These are phyloP conservation scores for Fusarium miscanthi DNA, from an alignment of 2,329 filamentous ascomycete species.

Conservation along the genomic window DNA sequence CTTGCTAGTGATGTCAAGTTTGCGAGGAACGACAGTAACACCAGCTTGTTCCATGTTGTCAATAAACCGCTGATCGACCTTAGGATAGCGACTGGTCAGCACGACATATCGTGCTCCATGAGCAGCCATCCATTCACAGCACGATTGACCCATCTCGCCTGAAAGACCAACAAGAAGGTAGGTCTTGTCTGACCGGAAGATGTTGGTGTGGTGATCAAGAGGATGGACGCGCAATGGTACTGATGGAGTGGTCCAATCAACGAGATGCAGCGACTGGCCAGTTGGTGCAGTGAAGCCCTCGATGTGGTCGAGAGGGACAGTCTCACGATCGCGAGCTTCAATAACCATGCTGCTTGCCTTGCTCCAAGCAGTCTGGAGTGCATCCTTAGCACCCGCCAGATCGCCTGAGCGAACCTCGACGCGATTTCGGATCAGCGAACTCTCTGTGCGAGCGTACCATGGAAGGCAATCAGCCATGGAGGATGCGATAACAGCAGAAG, in stretches of 20 bases:
- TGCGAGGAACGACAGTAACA: neutral
- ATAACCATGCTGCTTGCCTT: neutral
- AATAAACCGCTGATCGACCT: slow-evolving; percentile 43
- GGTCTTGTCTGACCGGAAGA: slow-evolving; percentile 39
- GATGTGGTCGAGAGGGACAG: neutral
- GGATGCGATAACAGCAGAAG: neutral
- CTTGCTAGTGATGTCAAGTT: slow-evolving; percentile 4
- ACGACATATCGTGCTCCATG: slow-evolving; percentile 53
- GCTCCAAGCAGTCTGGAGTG: neutral
- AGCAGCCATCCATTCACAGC: slow-evolving; percentile 54
- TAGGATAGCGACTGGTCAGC: slow-evolving; percentile 52
- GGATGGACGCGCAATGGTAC: slow-evolving; percentile 1
- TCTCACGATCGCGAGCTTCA: neutral
- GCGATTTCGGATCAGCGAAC: neutral
- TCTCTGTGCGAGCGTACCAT: neutral
- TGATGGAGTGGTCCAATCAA: neutral
- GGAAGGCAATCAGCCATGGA: neutral
- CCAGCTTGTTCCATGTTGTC: slow-evolving; percentile 28
- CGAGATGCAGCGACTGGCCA: neutral
- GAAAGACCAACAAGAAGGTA: slow-evolving; percentile 51
- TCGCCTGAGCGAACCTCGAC: neutral
- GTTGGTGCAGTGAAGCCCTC: neutral
- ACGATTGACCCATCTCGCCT: slow-evolving; percentile 51
- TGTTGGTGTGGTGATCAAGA: neutral
- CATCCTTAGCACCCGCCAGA: neutral